Conservation (phyloP, 2,329 filamentous ascomycete species). For the Ophiocordyceps sinensis region DNA sequence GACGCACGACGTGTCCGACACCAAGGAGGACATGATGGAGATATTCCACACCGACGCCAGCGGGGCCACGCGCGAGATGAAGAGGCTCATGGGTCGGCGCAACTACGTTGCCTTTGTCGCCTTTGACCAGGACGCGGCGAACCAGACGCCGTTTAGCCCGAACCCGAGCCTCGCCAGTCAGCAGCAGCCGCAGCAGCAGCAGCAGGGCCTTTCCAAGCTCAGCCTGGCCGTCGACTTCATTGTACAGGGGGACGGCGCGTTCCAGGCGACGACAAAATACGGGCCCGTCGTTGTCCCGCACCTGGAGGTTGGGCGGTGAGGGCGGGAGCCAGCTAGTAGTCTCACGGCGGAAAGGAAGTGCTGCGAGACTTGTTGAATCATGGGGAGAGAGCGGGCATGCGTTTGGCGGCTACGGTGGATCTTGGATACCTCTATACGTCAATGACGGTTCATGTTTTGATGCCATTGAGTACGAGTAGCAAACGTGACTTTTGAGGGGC, state of each 20-base stretch:
- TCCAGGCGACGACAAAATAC: slow-evolving; percentile 79
- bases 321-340: not conserved
- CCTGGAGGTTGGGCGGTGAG: slow-evolving; percentile 50
- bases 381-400: not conserved
- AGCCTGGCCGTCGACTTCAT: slow-evolving; percentile 93
- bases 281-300: slow-evolving; percentile 91
- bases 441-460: too few species aligned
- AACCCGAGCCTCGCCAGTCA: slow-evolving; percentile 14
- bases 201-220: slow-evolving; percentile 45
- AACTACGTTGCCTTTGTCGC: slow-evolving; percentile 93
- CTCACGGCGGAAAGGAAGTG: not conserved
- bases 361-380: not conserved
- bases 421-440: too few species aligned
- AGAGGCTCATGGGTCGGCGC: slow-evolving; percentile 81
- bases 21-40: slow-evolving; percentile 99
- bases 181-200: slow-evolving; percentile 10
- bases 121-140: slow-evolving; percentile 72
- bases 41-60: slow-evolving; percentile 92
- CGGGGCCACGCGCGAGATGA: slow-evolving; percentile 67
- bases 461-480: too few species aligned
- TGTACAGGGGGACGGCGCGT: slow-evolving; percentile 79
- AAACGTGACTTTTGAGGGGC: too few species aligned
- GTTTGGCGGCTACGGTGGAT: too few species aligned
- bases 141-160: slow-evolving; percentile 22
- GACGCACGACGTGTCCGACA: slow-evolving; percentile 65